Evolutionary conservation across 129 eudicot species (phyloP), one percentile per base, ranked within the genome.

Genomic region (Helianthus tuberosus): DNA sequence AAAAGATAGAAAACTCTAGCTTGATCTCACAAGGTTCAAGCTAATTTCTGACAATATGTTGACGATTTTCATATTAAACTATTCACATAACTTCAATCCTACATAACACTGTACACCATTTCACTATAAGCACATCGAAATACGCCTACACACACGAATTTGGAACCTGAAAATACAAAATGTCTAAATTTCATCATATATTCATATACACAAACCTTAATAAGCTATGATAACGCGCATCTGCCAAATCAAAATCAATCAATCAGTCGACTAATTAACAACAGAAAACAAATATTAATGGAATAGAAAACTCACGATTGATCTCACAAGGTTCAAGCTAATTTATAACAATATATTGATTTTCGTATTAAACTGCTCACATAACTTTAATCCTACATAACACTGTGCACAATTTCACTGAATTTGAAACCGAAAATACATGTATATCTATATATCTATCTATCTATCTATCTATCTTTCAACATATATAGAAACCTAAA

Each of bases 281-380:
- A 12, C 23, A 2, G 13, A 25, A 9, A 41, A 10, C 38, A 46
- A 15, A 4, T 72, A 23, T 1, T 16, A 35, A 63, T 50, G 1
- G 7, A 52, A 36, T 20, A 38, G 29, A 41, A 39, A 41, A 41
- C 46, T 41, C 46, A 41, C 46, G 9, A 5, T 41, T 41, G 46
- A 41, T 41, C 46, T 41, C 52, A 16, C 13, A 68, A 68, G 73
- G 44, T 25, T 46, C 43, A 75, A 54, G 58, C 48, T n/a, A 38
- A 23, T 53, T 65, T 36, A 53, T 16, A 14, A 17, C 44, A 14
- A 71, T 38, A 53, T 3, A 14, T 0, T 50, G 49, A 20, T 20
- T 62, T 35, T 20, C 43, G 38, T 16, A 74, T 17, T 7, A 17
- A 15, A 12, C 13, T 16, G 38, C 11, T 16, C 20, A 5, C 69